Conservation (phyloP, 192 early-diverging fungal genomes). For the Coemansia sp. region DNA sequence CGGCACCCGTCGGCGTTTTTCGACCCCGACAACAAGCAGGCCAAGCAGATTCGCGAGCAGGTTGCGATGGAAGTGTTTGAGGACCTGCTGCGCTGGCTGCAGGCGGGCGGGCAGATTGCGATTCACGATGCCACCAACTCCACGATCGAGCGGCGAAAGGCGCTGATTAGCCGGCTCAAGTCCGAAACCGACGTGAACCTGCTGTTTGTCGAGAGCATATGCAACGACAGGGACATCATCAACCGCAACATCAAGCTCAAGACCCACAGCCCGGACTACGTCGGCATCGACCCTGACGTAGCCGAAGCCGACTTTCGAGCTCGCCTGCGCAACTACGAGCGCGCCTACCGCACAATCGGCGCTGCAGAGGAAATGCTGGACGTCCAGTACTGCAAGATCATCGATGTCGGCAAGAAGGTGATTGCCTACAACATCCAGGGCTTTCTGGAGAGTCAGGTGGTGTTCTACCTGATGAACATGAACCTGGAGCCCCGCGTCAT, state of each 20-base stretch:
- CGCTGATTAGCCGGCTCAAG: conserved; percentile 61
- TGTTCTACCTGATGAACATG: conserved; percentile 99
- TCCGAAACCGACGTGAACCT: conserved; percentile 64
- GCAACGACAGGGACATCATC: conserved; percentile 65
- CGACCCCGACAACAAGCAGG: conserved; percentile 82
- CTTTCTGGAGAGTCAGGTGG: conserved; percentile 87
- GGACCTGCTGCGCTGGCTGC: conserved; percentile 87
- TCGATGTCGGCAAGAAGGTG: conserved; percentile 95
- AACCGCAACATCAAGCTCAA: conserved; percentile 87
- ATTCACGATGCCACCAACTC: conserved; percentile 97
- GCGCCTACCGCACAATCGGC: conserved; percentile 81
- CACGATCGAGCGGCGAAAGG: conserved; percentile 70
- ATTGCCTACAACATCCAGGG: conserved; percentile 94
- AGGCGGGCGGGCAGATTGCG: conserved; percentile 82
- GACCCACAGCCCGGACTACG: conserved; percentile 91
- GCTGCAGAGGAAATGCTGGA: conserved; percentile 79
- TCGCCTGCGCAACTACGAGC: conserved; percentile 89
- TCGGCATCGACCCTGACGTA: conserved; percentile 71
- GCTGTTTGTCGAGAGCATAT: conserved; percentile 82
- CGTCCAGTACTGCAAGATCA: conserved; percentile 90
- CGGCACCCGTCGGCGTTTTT: conserved; percentile 88
- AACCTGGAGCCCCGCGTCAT: conserved; percentile 81
- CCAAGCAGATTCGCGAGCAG: conserved; percentile 75
- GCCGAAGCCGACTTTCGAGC: conserved; percentile 85
- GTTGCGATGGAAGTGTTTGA: conserved; percentile 89